Percentiles rank a stretch among this genome's conserved stretches.
Evolutionary conservation across 75 land plant genomes (phyloP).

Genomic region (Picea sitchensis): DNA sequence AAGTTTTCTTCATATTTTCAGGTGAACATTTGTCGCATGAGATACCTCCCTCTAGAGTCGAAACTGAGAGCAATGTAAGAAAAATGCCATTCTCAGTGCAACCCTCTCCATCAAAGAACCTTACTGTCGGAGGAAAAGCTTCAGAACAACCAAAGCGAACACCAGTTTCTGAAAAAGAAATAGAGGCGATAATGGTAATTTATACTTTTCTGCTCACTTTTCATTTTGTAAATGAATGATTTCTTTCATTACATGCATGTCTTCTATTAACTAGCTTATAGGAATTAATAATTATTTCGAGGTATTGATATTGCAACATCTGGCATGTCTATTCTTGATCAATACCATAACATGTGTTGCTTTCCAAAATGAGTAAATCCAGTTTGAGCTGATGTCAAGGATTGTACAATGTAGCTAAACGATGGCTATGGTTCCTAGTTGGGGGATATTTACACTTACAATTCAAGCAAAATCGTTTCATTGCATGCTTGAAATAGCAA

Average conservation of each 20-base stretch:
- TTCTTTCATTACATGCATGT: background rate
- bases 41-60: background rate
- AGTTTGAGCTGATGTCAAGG: background rate
- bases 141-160: constrained; percentile 58
- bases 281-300: background rate
- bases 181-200: constrained; percentile 63
- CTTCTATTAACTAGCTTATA: background rate
- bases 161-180: constrained; percentile 55
- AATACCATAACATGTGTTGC: background rate
- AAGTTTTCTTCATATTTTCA: background rate
- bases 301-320: background rate
- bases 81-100: constrained; percentile 17
- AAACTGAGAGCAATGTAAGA: background rate
- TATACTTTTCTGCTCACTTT: background rate
- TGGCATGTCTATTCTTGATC: background rate
- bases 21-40: constrained; percentile 9
- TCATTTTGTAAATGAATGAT: background rate
- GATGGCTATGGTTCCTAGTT: background rate
- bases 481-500: background rate
- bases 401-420: background rate
- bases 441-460: background rate
- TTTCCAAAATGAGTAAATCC: background rate
- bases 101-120: constrained; percentile 42
- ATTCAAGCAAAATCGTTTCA: background rate
- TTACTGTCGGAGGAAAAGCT: constrained; percentile 57